Evolutionary conservation across 371 early-diverging fungal species (phyloP), one percentile per base, ranked within the genome.

Genomic region (Funneliformis caledonium): DNA sequence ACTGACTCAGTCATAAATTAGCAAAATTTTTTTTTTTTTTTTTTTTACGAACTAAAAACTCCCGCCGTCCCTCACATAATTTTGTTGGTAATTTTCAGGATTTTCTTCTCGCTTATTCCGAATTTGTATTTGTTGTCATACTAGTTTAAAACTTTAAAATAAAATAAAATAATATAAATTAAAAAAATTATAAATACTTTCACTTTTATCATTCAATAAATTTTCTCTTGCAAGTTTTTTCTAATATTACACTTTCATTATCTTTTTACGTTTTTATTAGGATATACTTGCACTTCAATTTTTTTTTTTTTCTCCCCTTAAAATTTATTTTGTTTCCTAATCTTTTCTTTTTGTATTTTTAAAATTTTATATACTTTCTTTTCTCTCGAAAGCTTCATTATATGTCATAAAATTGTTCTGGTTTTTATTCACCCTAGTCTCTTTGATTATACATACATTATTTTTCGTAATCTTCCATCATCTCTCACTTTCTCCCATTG

Each of bases 181-280:
- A 69, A 69, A 26, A 26, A 69, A 69, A 69, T 45, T 69, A 69
- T 69, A 69, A 69, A 69, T 69, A 69, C 47, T 45, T 43, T n/a
- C n/a, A 42, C 7, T 70, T 69, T 56, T 70, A n/a, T 70, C 16
- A 70, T 43, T 69, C 9, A 43, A 45, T 11, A n/a, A 37, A 2
- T 37, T 43, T 19, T 70, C 37, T 70, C 45, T 69, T 69, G 69
- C 69, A 70, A 70, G 70, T 70, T 43, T 37, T 70, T 47, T 70
- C 37, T 37, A 37, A 37, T 37, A 37, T 37, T 37, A 37, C 37
- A 37, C 37, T 37, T 37, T 70, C 43, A 45, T 43, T 33, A 43
- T 42, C 16, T 47, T 11, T 16, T 45, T 47, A 37, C 43, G 45
- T 22, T 65, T 56, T 56, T 56, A 37, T 16, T 45, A 22, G 22